Evolutionary conservation across 805 yeast species (phyloP).

Genomic region (Candida nanaspora): DNA sequence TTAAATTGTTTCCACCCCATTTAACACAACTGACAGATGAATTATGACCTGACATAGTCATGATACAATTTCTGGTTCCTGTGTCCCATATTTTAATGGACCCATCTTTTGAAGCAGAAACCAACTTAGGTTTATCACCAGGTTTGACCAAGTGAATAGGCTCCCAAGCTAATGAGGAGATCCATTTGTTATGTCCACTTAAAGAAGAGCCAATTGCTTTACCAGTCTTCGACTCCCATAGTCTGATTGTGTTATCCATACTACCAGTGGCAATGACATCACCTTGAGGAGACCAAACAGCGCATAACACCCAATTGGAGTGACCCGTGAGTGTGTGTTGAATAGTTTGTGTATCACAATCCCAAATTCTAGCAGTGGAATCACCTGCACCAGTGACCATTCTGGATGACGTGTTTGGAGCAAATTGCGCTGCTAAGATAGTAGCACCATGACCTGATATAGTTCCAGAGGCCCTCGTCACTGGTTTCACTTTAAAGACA

Average conservation of each 20-base stretch:
- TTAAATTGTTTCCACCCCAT: constrained; percentile 87
- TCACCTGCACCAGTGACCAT: constrained; percentile 97
- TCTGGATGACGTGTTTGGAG: constrained; percentile 78
- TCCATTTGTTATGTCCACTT: constrained; percentile 83
- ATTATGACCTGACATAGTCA: constrained; percentile 81
- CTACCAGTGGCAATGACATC: constrained; percentile 89
- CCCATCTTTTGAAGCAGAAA: constrained; percentile 87
- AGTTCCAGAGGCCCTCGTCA: constrained; percentile 85
- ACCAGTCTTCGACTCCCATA: constrained; percentile 82
- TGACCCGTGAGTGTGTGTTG: constrained; percentile 76
- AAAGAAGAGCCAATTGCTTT: constrained; percentile 65
- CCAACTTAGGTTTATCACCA: constrained; percentile 64
- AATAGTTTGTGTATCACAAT: constrained; percentile 91
- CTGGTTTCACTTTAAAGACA: constrained; percentile 84
- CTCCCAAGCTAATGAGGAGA: constrained; percentile 88
- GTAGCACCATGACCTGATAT: constrained; percentile 96
- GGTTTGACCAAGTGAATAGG: constrained; percentile 74
- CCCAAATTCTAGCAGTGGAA: constrained; percentile 94
- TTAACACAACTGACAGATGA: constrained; percentile 90
- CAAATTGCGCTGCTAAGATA: constrained; percentile 84
- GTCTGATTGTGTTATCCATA: constrained; percentile 82
- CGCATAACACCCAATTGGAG: constrained; percentile 89
- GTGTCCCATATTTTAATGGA: constrained; percentile 88
- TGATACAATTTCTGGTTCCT: constrained; percentile 52
- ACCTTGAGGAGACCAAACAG: constrained; percentile 89